Base-by-base conservation (phyloP, 768 basidiomycete species). In the Coprinellus aureogranulatus region DNA sequence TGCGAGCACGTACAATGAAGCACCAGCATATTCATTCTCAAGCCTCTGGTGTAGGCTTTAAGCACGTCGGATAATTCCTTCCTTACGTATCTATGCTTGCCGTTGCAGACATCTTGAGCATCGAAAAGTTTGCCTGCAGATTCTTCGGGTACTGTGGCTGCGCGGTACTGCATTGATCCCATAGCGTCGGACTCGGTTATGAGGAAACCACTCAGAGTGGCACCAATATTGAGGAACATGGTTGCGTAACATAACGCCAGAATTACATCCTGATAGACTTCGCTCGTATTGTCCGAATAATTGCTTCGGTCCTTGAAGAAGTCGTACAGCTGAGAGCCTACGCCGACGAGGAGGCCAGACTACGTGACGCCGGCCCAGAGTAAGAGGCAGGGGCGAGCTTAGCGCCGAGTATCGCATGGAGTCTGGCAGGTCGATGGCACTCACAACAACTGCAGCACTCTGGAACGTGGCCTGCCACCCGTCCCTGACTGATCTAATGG, bases 311-410 rank as follows among this genome's bases (percentile, higher is more conserved):
- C 25, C 53, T 65, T 63, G 53, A 65, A 65, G 28, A 59, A 58
- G 16, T 53, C 50, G 8, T 61, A 59, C 5, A 65, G 51, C 45
- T 61, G 59, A 1, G 64, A 59, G 11, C 60, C 61, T 1, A 40
- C 54, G 5, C 55, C 55, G 16, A 62, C 61, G 10, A 65, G 40
- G 34, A 63, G 57, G 51, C 60, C 62, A 6, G 62, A 65, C 62
- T 65, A 23, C n/a, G n/a, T n/a, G n/a, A n/a, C n/a, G n/a, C n/a
- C n/a, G n/a, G n/a, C n/a, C n/a, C n/a, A n/a, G n/a, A n/a, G n/a
- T n/a, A n/a, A n/a, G n/a, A n/a, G n/a, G n/a, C n/a, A n/a, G n/a
- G n/a, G n/a, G n/a, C n/a, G n/a, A n/a, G n/a, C n/a, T n/a, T n/a
- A n/a, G n/a, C n/a, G n/a, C n/a, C n/a, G n/a, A n/a, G n/a, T n/a